These are phyloP conservation scores for Daldinia concentrica DNA, from an alignment of 495 filamentous ascomycete genomes.

Conservation along the genomic window DNA sequence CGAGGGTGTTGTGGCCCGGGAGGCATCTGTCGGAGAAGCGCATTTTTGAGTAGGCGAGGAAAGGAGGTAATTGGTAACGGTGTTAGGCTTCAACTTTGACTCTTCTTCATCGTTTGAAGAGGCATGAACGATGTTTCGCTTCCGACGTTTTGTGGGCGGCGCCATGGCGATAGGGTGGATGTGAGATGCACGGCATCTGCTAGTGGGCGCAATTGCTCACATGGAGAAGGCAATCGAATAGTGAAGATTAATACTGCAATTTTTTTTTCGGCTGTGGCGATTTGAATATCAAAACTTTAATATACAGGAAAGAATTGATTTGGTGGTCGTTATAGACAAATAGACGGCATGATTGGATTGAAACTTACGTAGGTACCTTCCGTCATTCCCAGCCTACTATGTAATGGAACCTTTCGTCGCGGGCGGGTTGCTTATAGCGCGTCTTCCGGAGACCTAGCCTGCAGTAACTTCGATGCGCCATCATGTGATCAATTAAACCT, in stretches of 20 bases:
- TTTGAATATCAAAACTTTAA: background rate
- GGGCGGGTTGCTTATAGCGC: slow-evolving; percentile 22
- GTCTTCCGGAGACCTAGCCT: slow-evolving; percentile 16
- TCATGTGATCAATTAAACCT: slow-evolving; percentile 45
- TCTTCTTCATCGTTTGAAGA: slow-evolving; percentile 48
- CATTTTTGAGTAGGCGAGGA: slow-evolving; percentile 51
- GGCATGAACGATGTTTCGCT: slow-evolving; percentile 54
- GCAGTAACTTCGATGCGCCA: slow-evolving; percentile 31
- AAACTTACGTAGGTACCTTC: slow-evolving; percentile 20
- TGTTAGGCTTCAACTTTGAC: slow-evolving; percentile 47
- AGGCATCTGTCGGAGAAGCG: slow-evolving; percentile 19
- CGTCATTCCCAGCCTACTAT: slow-evolving; percentile 33
- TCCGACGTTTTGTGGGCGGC: slow-evolving; percentile 64
- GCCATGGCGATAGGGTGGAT: slow-evolving; percentile 54
- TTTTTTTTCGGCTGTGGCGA: background rate
- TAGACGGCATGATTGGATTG: slow-evolving; percentile 2
- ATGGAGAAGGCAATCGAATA: background rate
- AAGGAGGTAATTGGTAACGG: slow-evolving; percentile 54
- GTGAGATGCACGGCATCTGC: slow-evolving; percentile 39
- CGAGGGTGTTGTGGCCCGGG: slow-evolving; percentile 36
- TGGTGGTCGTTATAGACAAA: background rate
- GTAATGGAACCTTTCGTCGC: slow-evolving; percentile 33
- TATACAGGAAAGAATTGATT: background rate
- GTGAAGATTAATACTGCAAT: background rate
- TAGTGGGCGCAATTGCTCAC: slow-evolving; percentile 19